These are phyloP conservation scores for Eutrema japonicum DNA, from an alignment of 345 rosid species.

Conservation along the genomic window DNA sequence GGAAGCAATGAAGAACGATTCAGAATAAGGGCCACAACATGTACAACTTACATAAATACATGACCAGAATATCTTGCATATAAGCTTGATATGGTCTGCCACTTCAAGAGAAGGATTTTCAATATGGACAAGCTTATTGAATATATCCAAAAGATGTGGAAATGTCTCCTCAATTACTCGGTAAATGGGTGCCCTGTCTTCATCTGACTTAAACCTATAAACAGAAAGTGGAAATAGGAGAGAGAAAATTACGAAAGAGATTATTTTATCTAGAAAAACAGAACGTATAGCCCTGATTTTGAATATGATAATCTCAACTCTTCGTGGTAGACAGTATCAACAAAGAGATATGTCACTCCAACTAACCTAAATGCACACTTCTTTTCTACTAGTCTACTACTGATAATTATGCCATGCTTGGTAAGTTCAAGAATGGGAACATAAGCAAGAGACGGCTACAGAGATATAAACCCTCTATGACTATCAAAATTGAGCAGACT, in stretches of 20 bases:
- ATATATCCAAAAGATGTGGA: conserved; percentile 79
- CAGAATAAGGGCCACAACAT: conserved; percentile 24
- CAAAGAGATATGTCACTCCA: conserved; percentile 15
- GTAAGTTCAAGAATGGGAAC: conserved; percentile 5
- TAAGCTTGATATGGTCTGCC: conserved; percentile 95
- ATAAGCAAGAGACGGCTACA: neutral
- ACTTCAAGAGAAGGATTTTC: conserved; percentile 83
- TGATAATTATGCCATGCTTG: conserved; percentile 4
- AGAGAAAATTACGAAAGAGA: neutral
- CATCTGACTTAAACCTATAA: conserved; percentile 94
- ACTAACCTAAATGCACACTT: neutral
- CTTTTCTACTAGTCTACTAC: conserved; percentile 7
- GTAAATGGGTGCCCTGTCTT: conserved; percentile 88
- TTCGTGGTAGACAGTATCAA: conserved; percentile 15
- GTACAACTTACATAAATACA: conserved; percentile 84
- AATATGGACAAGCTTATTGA: conserved; percentile 76
- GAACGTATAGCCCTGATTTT: conserved; percentile 8
- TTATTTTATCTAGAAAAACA: neutral
- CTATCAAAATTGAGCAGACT: conserved; percentile 4
- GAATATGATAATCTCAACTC: neutral
- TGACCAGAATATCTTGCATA: conserved; percentile 99
- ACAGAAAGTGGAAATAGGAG: conserved; percentile 25
- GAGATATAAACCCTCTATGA: neutral
- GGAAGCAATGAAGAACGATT: conserved; percentile 7
- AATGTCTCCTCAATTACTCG: conserved; percentile 85